Base-by-base conservation (phyloP, 768 basidiomycete genomes). In the Hygrophorus russula region DNA sequence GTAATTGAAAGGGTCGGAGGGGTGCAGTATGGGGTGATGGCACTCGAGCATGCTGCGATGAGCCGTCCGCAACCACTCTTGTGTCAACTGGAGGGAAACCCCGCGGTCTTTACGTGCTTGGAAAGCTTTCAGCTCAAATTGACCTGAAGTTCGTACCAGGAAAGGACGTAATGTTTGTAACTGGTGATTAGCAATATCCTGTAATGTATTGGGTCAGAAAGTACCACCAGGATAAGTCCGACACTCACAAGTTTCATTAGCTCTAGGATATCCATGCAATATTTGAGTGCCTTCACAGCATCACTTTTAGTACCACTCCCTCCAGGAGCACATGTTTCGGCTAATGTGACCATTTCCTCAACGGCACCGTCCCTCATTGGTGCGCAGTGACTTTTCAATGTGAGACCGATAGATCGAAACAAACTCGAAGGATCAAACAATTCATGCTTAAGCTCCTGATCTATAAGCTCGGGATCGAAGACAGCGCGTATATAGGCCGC, bases 121-220 rank as follows among this genome's bases (percentile, higher is more conserved):
- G 66, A 93, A 86, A 19, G 79, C 78, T 55, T 77, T 75, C 49
- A 82, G 70, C 58, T 94, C 90, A 54, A 85, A 87, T 32, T 79
- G 76, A 15, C 81, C 78, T 1, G 91, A 80, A 31, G 80, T 79
- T 46, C 80, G 76, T 52, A 87, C 72, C 45, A 96, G 75, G 66
- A 82, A 89, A n/a, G 90, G 88, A 39, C 91, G 81, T n/a, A 93
- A 71, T 27, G 86, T 82, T 56, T 90, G 84, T 27, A 96, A 74
- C 63, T 94, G 92, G 63, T 94, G 92, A 59, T 96, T 96, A 19
- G 92, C 92, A 49, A 96, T 92, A 60, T 96, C 92, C 91, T 94
- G 54, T 33, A 56, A 48, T 9, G 50, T 45, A 39, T 49, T 36
- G 33, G 19, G 19, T 20, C 44, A 14, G 15, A 30, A 49, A 38